Base-by-base conservation (phyloP, 1,284 basidiomycete species). In the Pyrrhoderma lamaoense region DNA sequence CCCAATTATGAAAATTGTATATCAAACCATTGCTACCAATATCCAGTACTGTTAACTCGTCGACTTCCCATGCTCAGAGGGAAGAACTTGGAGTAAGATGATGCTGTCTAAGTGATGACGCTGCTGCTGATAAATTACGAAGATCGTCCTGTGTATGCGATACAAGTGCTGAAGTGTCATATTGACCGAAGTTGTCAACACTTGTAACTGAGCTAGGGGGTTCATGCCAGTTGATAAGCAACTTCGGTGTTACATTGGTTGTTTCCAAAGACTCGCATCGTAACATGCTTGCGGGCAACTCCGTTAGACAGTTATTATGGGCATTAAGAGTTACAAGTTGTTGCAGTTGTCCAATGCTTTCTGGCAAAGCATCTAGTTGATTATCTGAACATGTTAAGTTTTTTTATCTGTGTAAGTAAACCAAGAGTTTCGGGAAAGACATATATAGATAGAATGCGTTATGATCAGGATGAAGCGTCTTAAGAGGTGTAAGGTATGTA, bases 1-100 rank as follows among this genome's bases (percentile, higher is more conserved):
- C 91, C 87, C 87, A 95, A 64, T 99, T 99, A 61, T 93, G 89
- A 59, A 98, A 94, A 65, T 99, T 99, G 70, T 99, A 99, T 76
- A 92, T 94, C 67, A 99, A 75, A 48, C 84, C 69, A 65, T 99
- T 99, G 66, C 88, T 94, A 5, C 95, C 94, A 1, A 92, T 95
- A 64, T 99, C 96, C 55, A 99, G 74, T 23, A 89, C 81, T 56
- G 78, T 80, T 59, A 99, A 71, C 79, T 84, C 63, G 80, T 79
- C 58, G 97, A 76, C 62, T 90, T 89, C 34, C 85, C 86, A 42
- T 99, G 69, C 66, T 98, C 95, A 46, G 88, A 84, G 1, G 95
- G 96, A 3, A 99, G 70, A 14, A 92, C 95, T 66, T 92, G 90
- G 55, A 37, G n/a, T 16, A 18, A 16, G 38, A 40, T 1, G 47